Evolutionary conservation across 2,329 filamentous ascomycete species (phyloP).

Genomic region (Aspergillus uvarum): DNA sequence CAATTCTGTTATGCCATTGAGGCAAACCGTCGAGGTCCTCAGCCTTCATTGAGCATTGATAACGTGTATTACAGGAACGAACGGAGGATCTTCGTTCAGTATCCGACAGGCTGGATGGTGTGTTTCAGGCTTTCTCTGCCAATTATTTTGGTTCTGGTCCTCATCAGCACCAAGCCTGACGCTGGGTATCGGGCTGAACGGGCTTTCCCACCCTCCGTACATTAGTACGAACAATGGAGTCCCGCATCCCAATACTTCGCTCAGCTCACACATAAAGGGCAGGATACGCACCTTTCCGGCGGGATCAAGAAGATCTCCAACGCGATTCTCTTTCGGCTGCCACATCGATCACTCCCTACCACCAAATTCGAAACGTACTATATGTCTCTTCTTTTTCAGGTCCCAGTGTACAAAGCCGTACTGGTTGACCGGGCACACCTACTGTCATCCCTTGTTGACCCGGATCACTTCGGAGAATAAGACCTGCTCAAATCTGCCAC

Average conservation of each 20-base stretch:
- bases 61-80: not conserved
- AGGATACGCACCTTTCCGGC: slow-evolving; percentile 25
- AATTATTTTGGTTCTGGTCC: slow-evolving; percentile 16
- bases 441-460: not conserved
- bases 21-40: not conserved
- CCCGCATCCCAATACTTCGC: slow-evolving; percentile 26
- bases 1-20: not conserved
- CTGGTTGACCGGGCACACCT: not conserved
- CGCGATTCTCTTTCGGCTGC: slow-evolving; percentile 16
- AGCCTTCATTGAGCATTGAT: not conserved
- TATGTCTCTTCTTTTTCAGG: not conserved
- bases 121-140: slow-evolving; percentile 8
- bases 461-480: not conserved
- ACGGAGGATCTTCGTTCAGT: slow-evolving; percentile 3
- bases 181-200: slow-evolving; percentile 21
- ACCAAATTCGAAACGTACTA: not conserved
- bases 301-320: slow-evolving; percentile 21
- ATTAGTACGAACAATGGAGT: slow-evolving; percentile 30
- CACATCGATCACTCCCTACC: slow-evolving; percentile 25
- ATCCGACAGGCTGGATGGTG: slow-evolving; percentile 8
- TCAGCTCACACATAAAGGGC: slow-evolving; percentile 23
- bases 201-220: slow-evolving; percentile 26
- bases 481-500: not conserved
- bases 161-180: slow-evolving; percentile 14
- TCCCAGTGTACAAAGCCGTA: not conserved